phyloP scores from a whole-genome alignment of 2,329 filamentous ascomycete species.

The Claviceps fusiformis region DNA sequence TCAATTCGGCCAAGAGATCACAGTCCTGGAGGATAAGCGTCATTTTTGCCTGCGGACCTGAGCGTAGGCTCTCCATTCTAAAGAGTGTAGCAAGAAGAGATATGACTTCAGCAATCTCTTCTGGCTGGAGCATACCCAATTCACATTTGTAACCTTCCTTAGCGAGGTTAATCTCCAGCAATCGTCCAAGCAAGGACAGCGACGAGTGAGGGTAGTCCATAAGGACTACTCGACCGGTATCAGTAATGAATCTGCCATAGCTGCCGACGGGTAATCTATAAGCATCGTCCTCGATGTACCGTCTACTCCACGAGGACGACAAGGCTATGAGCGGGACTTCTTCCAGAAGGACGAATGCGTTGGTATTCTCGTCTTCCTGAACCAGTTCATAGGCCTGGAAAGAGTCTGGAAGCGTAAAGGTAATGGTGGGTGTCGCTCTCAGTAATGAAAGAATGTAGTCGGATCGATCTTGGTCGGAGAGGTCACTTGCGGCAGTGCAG shows the following conservation, averaged over 20 bases:
- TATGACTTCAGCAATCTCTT: conserved; percentile 61
- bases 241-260: conserved; percentile 59
- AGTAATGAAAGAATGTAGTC: conserved; percentile 50
- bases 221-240: conserved; percentile 61
- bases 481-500: conserved; percentile 21
- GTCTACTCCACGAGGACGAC: conserved; percentile 29
- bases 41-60: conserved; percentile 10
- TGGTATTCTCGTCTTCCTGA: conserved; percentile 75
- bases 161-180: conserved; percentile 53
- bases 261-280: conserved; percentile 55
- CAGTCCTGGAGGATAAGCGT: conserved; percentile 22
- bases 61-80: conserved; percentile 31
- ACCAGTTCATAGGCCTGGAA: conserved; percentile 67
- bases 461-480: conserved; percentile 21
- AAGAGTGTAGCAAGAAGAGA: conserved; percentile 60
- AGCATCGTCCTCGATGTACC: conserved; percentile 30
- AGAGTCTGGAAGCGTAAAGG: conserved; percentile 56
- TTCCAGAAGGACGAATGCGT: conserved; percentile 55
- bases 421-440: conserved; percentile 58
- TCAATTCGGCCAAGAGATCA: conserved; percentile 39
- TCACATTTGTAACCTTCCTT: conserved; percentile 40
- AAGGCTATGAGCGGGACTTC: conserved; percentile 50
- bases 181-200: conserved; percentile 64
- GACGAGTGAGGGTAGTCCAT: conserved; percentile 70
- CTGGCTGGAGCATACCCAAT: conserved; percentile 39